A percentile compares a stretch with the other conserved stretches of the same genome.
phyloP scores from a whole-genome alignment of 192 early-diverging fungal species.

The Backusella australiensis region DNA sequence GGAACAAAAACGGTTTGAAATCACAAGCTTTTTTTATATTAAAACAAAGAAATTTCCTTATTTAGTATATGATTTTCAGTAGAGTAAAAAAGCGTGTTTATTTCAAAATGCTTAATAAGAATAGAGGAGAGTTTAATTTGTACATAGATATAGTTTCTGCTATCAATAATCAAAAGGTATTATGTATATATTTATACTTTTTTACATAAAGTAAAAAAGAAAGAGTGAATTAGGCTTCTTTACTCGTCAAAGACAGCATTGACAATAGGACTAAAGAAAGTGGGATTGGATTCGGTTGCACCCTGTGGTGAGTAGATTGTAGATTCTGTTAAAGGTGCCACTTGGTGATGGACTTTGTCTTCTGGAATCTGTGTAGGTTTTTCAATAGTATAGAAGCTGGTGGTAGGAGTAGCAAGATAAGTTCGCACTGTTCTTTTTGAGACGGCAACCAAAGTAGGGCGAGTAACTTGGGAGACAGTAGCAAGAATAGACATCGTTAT shows the following conservation, averaged over 20 bases:
- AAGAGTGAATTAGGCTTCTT: background rate
- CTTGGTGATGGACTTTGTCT: slow-evolving; percentile 14
- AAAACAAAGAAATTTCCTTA: background rate
- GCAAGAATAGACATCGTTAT: background rate
- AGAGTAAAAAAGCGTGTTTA: background rate
- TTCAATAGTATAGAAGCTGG: background rate
- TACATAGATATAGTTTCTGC: background rate
- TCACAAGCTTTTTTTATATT: background rate
- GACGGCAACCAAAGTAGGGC: background rate
- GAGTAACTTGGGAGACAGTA: background rate
- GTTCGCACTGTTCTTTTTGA: background rate
- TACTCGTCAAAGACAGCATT: slow-evolving; percentile 16
- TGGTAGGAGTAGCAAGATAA: background rate
- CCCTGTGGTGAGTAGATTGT: slow-evolving; percentile 16
- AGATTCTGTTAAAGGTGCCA: slow-evolving; percentile 12
- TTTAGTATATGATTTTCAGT: background rate
- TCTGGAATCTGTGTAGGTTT: background rate
- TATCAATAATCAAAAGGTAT: background rate
- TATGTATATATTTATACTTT: background rate
- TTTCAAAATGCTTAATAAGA: background rate
- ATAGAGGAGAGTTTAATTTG: background rate
- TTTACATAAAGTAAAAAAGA: background rate
- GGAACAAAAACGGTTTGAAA: background rate
- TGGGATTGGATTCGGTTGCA: background rate
- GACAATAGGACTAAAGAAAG: slow-evolving; percentile 2